These are phyloP conservation scores for rapeseed (Brassica napus) DNA, from an alignment of 345 rosid genomes.

Conservation along the genomic window DNA sequence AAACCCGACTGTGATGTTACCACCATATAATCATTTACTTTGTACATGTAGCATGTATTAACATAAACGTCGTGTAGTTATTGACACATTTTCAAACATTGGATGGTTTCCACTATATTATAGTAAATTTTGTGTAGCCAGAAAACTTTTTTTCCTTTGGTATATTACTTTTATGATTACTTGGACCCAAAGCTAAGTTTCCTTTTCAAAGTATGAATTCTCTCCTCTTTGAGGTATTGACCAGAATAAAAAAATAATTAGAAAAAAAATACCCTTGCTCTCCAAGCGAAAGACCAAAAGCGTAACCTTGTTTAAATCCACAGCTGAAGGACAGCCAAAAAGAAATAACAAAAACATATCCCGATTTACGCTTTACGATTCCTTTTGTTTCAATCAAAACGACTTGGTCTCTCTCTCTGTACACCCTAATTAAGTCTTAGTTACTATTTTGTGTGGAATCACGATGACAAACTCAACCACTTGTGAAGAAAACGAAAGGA, in stretches of 20 bases:
- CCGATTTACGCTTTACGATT: neutral
- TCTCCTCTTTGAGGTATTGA: neutral
- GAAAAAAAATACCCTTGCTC: neutral
- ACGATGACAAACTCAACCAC: conserved; percentile 2
- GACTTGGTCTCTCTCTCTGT: neutral
- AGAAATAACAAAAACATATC: neutral
- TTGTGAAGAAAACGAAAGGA: conserved; percentile 14
- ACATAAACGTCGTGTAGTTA: too few relatives aligned
- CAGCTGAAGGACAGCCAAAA: neutral
- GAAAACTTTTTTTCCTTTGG: too few relatives aligned
- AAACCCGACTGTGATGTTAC: too few relatives aligned
- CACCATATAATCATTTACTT: too few relatives aligned
- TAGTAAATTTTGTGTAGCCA: too few relatives aligned
- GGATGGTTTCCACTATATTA: too few relatives aligned
- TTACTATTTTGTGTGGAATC: conserved; percentile 1
- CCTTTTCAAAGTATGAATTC: neutral
- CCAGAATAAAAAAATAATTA: neutral
- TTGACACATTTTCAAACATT: too few relatives aligned
- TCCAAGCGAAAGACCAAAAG: conserved; percentile 11
- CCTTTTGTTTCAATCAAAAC: neutral
- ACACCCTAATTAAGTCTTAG: neutral
- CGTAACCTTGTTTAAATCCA: conserved; percentile 2
- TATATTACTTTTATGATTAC: neutral
- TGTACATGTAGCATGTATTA: too few relatives aligned
- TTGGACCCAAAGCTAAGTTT: neutral